phyloP scores from a whole-genome alignment of 768 basidiomycete species.

The Agaricus blazei region DNA sequence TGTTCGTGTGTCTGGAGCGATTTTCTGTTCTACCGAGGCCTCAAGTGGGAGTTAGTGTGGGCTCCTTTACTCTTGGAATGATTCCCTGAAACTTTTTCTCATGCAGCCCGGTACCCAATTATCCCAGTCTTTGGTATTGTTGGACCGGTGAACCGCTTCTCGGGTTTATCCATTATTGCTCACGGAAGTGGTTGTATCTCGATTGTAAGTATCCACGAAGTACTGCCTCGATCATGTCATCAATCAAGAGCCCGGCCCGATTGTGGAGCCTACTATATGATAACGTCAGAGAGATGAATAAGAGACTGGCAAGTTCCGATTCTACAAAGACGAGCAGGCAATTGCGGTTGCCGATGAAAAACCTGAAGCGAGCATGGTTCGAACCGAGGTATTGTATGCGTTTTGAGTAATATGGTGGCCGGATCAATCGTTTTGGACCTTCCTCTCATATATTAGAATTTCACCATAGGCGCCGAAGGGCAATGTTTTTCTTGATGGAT shows the following conservation, averaged over 20 bases:
- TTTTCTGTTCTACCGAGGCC: constrained; percentile 43
- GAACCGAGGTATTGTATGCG: constrained; percentile 15
- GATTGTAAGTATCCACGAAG: constrained; percentile 48
- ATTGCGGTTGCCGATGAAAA: constrained; percentile 61
- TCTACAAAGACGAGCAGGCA: constrained; percentile 43
- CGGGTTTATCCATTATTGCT: constrained; percentile 41
- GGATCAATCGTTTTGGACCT: too few species aligned
- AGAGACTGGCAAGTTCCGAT: constrained; percentile 46
- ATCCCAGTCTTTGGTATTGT: constrained; percentile 47
- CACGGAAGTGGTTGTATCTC: constrained; percentile 45
- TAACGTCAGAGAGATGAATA: constrained; percentile 34
- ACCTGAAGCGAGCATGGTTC: constrained; percentile 21
- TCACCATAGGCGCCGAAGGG: too few species aligned
- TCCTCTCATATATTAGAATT: too few species aligned
- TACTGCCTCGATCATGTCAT: constrained; percentile 50
- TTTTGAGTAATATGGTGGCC: too few species aligned
- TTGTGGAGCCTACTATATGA: constrained; percentile 61
- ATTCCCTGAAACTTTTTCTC: background rate
- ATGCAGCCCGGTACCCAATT: constrained; percentile 46
- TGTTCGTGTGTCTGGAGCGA: constrained; percentile 14
- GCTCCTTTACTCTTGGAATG: constrained; percentile 17
- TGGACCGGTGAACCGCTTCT: constrained; percentile 29
- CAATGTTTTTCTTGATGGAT: too few species aligned
- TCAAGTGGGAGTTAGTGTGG: constrained; percentile 38
- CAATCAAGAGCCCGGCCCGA: constrained; percentile 51